Evolutionary conservation across 2,329 filamentous ascomycete species (phyloP), one percentile per base, ranked within the genome.

Genomic region (Sclerotiophoma versabilis): DNA sequence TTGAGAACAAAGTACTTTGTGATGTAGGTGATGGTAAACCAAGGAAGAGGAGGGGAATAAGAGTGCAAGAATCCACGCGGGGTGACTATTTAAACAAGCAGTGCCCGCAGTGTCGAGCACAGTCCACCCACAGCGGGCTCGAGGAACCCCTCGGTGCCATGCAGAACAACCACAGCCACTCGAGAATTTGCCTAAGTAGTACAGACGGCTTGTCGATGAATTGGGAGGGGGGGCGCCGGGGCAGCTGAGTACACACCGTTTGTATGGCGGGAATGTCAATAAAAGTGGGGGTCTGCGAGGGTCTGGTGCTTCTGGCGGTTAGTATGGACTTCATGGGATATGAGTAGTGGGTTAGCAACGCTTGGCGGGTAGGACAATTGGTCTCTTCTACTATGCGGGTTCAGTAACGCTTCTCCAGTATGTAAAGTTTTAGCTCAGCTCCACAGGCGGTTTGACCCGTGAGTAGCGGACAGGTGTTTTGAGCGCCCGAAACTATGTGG

Each of bases 271-370:
- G 58, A 50, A 43, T 50, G 46, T 50, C 44, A 43, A 53, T 53
- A 67, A 65, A 71, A 68, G 66, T 64, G 68, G 67, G 59, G 58
- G 33, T 32, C 30, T 34, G 27, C 47, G 53, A 60, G 64, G 61
- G 58, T 54, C 30, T 58, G 59, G 57, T 59, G 56, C 62, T 58
- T 58, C 49, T 61, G 58, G 54, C 63, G 64, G 60, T 51, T 68
- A 67, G 62, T 32, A 59, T 42, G 55, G 54, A 43, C 52, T 61
- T 59, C 57, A 57, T 51, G 25, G 50, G 42, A 53, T 55, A 60
- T 54, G 53, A 57, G 36, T 9, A 54, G 46, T 51, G 48, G 43
- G 43, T 57, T 63, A 64, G 57, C 58, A 56, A 54, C 25, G 45
- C 66, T 71, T 71, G 65, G 65, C 66, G 43, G 45, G 61, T 58